Evolutionary conservation across 805 yeast genomes (phyloP).

Genomic region (Suhomyces vadensis): DNA sequence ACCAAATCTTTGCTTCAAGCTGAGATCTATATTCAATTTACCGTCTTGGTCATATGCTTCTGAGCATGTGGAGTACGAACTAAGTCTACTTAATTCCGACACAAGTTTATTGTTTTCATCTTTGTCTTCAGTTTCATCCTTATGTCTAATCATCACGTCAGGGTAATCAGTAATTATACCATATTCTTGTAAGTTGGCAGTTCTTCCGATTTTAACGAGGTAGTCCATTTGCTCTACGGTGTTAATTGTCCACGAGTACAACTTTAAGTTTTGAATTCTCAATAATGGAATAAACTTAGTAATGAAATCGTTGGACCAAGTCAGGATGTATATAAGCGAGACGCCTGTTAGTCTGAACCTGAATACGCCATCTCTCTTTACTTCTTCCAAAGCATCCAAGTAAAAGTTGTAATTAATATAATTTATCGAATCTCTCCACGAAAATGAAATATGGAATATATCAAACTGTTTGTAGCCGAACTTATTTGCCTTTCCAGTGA

Average conservation of each 20-base stretch:
- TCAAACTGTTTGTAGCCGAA: conserved; percentile 31
- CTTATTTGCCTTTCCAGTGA: conserved; percentile 14
- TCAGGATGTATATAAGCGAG: conserved; percentile 37
- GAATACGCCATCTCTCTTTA: conserved; percentile 16
- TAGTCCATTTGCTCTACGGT: conserved; percentile 36
- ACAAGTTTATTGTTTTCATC: conserved; percentile 7
- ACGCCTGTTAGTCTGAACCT: conserved; percentile 35
- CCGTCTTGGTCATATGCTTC: conserved; percentile 11
- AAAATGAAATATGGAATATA: conserved; percentile 35
- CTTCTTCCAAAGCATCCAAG: conserved; percentile 22
- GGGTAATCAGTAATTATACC: conserved; percentile 42
- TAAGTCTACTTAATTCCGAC: conserved; percentile 11
- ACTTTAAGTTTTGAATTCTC: conserved; percentile 30
- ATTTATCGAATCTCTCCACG: conserved; percentile 34
- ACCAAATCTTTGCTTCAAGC: conserved; percentile 17
- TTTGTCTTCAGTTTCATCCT: conserved; percentile 6
- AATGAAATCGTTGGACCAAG: conserved; percentile 39
- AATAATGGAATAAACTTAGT: conserved; percentile 39
- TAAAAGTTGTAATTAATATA: conserved; percentile 39
- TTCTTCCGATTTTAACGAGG: conserved; percentile 26
- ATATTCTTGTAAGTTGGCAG: conserved; percentile 27
- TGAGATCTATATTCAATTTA: conserved; percentile 9
- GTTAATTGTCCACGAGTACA: conserved; percentile 45
- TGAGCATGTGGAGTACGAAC: conserved; percentile 6
- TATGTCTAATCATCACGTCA: conserved; percentile 28